These are phyloP conservation scores for Pichia ethanolica DNA, from an alignment of 805 yeast species.

Conservation along the genomic window DNA sequence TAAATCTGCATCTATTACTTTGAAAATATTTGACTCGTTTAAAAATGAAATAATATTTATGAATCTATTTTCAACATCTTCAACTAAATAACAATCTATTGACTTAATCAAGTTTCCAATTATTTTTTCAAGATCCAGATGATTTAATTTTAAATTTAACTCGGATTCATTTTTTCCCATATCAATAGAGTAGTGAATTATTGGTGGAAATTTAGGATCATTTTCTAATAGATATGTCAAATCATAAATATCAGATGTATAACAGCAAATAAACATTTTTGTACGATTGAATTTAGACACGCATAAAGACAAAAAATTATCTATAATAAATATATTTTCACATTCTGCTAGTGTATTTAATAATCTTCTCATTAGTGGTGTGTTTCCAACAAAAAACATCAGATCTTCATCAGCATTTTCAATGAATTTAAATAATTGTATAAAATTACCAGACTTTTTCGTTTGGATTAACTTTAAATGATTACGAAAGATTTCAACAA, in stretches of 20 bases:
- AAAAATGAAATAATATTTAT: neutral
- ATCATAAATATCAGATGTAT: slow-evolving; percentile 5
- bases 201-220: slow-evolving; percentile 4
- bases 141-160: neutral
- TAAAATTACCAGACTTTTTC: neutral
- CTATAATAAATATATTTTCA: neutral
- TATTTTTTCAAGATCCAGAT: neutral
- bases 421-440: slow-evolving; percentile 7
- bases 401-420: slow-evolving; percentile 9
- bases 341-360: neutral
- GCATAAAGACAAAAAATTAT: slow-evolving; percentile 5
- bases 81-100: neutral
- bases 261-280: slow-evolving; percentile 4
- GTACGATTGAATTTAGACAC: neutral
- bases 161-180: neutral
- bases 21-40: neutral
- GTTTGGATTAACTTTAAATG: too few relatives aligned
- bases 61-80: neutral
- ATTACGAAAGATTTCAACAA: neutral
- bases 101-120: neutral
- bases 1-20: neutral
- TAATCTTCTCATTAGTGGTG: slow-evolving; percentile 1
- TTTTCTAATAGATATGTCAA: neutral
- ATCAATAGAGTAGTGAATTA: slow-evolving; percentile 4
- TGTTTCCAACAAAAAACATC: neutral